These are phyloP conservation scores for Paspalum notatum DNA, from an alignment of 176 grass and related monocot species.

Conservation along the genomic window DNA sequence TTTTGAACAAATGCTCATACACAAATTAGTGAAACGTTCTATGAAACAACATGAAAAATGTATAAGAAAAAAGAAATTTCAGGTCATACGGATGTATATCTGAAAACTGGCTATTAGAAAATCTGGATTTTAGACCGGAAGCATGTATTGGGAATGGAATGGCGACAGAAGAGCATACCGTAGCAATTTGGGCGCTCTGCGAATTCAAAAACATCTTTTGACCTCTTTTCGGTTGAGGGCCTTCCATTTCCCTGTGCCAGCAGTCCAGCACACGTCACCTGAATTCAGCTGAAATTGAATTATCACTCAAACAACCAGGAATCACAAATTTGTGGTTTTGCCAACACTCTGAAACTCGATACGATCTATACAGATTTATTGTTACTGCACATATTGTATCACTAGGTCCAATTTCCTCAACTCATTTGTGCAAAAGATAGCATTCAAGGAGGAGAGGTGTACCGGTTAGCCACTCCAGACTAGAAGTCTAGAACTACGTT, in stretches of 20 bases:
- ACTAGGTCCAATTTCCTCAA: neutral
- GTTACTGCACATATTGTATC: neutral
- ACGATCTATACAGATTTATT: fast-evolving
- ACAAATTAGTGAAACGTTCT: neutral
- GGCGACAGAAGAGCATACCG: slow-evolving; percentile 64
- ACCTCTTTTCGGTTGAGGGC: slow-evolving; percentile 94
- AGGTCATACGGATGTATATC: too few relatives aligned
- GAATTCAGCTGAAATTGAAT: slow-evolving; percentile 29
- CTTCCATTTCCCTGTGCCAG: slow-evolving; percentile 98
- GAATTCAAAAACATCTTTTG: slow-evolving; percentile 97
- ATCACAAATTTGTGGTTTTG: neutral
- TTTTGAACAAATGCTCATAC: neutral
- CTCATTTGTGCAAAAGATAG: neutral
- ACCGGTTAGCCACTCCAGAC: neutral
- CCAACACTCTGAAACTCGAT: neutral
- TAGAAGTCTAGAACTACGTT: neutral
- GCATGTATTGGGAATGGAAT: too few relatives aligned
- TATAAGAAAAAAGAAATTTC: too few relatives aligned
- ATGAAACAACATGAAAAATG: too few relatives aligned
- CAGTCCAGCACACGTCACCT: slow-evolving; percentile 99
- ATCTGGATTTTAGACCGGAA: too few relatives aligned
- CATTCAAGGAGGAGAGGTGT: too few relatives aligned
- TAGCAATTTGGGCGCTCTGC: slow-evolving; percentile 97
- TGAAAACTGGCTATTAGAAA: too few relatives aligned
- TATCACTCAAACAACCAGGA: slow-evolving; percentile 8